Evolutionary conservation across 176 grass and related monocot genomes (phyloP), one percentile per base, ranked within the genome.

Genomic region (Ananas comosus): DNA sequence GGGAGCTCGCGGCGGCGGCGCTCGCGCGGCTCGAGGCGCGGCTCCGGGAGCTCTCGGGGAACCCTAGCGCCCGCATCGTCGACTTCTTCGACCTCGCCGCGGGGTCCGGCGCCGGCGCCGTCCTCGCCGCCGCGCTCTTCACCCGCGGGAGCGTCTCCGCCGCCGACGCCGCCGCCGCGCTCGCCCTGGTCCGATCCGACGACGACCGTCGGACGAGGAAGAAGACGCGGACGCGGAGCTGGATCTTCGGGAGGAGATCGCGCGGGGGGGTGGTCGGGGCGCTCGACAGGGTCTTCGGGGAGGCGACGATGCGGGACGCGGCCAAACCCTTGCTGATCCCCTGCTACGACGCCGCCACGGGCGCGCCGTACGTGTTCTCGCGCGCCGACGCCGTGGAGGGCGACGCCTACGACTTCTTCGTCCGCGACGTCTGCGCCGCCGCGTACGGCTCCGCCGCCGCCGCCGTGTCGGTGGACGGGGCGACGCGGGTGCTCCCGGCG

Each of bases 321-420:
- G 65, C 73, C 13, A 96, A 91, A 78, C 91, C 91, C 63, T 66
- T 96, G 65, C 77, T 96, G 42, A 88, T 96, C 21, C 85, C 91
- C 11, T 88, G 91, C 77, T 96, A 91, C 72, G 88, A 96, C 70
- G 75, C 83, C 64, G 76, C 72, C 12, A 84, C 50, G 0, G 77
- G 73, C 12, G 77, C 88, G 70, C 88, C 91, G 33, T 96, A 91
- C 70, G 91, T 96, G 0, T 91, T 96, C 88, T 91, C 91, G 52
- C 91, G 91, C 50, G 91, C 85, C 64, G 91, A 96, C 71, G 91
- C 91, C 66, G 91, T 91, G 0, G 91, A 96, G 80, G 80, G 84
- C 2, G 85, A 96, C 27, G 80, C 82, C 64, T 96, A 91, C 80
- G 88, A 96, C 83, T 96, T 96, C 79, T 84, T 76, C 48, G 71